These are phyloP conservation scores for Fusarium graminum DNA, from an alignment of 2,329 filamentous ascomycete genomes.

Conservation along the genomic window DNA sequence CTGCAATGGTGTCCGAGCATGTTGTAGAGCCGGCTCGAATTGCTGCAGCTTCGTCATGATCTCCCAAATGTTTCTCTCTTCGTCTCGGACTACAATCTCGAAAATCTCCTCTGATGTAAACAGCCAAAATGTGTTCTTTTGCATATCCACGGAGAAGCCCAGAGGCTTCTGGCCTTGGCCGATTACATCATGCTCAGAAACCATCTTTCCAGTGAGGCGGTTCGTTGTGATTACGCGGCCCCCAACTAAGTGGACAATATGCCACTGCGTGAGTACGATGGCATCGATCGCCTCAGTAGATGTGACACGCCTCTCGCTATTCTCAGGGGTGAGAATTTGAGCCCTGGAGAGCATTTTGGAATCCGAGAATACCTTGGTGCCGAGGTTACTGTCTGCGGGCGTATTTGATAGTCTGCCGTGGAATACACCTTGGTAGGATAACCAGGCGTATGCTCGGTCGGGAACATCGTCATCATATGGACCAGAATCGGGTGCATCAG, in stretches of 20 bases:
- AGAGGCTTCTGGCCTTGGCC: slow-evolving; percentile 82
- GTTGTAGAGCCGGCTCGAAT: slow-evolving; percentile 88
- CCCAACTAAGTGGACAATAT: slow-evolving; percentile 86
- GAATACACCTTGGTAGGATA: slow-evolving; percentile 86
- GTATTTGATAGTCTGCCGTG: slow-evolving; percentile 82
- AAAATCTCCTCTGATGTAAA: slow-evolving; percentile 93
- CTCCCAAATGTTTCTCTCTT: slow-evolving; percentile 94
- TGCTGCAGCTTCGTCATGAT: slow-evolving; percentile 89
- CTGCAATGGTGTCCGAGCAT: slow-evolving; percentile 83
- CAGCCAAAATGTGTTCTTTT: slow-evolving; percentile 98
- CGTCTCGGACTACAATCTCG: slow-evolving; percentile 90
- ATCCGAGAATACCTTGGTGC: slow-evolving; percentile 80
- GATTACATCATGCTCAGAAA: slow-evolving; percentile 89
- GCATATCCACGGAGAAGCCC: slow-evolving; percentile 88
- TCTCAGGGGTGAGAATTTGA: slow-evolving; percentile 77
- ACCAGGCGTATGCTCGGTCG: slow-evolving; percentile 89
- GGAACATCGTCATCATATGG: slow-evolving; percentile 70
- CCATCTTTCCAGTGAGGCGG: slow-evolving; percentile 83
- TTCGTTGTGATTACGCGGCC: slow-evolving; percentile 88
- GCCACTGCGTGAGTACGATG: slow-evolving; percentile 92
- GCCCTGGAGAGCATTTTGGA: slow-evolving; percentile 82
- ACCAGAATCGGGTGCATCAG: slow-evolving; percentile 72
- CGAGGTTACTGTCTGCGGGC: slow-evolving; percentile 72
- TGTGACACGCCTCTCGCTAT: slow-evolving; percentile 72
- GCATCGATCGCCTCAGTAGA: slow-evolving; percentile 81